phyloP scores from a whole-genome alignment of 768 basidiomycete species.

The Naganishia vishniacii region DNA sequence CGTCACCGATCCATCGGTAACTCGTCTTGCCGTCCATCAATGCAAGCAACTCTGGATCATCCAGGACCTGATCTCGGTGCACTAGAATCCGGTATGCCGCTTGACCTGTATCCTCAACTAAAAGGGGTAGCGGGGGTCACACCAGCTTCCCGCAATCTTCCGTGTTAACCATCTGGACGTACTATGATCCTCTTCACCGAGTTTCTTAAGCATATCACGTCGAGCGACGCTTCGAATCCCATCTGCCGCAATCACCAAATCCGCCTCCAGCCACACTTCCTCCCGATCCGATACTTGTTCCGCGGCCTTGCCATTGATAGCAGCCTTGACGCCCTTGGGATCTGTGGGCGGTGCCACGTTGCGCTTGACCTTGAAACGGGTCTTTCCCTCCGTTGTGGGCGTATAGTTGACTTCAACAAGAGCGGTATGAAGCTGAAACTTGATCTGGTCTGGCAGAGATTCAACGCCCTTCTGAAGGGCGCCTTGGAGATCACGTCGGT shows the following conservation, averaged over 20 bases:
- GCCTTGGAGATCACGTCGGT: slow-evolving; percentile 48
- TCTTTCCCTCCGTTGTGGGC: slow-evolving; percentile 22
- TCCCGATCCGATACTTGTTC: slow-evolving; percentile 23
- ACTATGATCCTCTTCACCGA: slow-evolving; percentile 44
- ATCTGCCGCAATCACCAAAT: slow-evolving; percentile 50
- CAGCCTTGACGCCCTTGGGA: slow-evolving; percentile 12
- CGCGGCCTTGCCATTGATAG: slow-evolving; percentile 20
- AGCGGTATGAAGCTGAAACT: slow-evolving; percentile 40
- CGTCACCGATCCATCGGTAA: slow-evolving; percentile 50
- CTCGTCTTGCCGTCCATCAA: slow-evolving; percentile 45
- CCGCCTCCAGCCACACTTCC: slow-evolving; percentile 42
- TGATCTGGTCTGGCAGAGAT: slow-evolving; percentile 36
- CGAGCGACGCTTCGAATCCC: slow-evolving; percentile 50
- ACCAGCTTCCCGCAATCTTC: background rate
- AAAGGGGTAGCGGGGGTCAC: background rate
- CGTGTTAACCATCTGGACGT: slow-evolving; percentile 12
- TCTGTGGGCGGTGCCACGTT: slow-evolving; percentile 5
- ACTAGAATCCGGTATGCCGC: slow-evolving; percentile 51
- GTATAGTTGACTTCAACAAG: slow-evolving; percentile 44
- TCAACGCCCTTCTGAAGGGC: slow-evolving; percentile 43
- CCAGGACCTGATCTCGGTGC: slow-evolving; percentile 40
- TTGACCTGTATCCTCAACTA: slow-evolving; percentile 50
- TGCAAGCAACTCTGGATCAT: slow-evolving; percentile 48
- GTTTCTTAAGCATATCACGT: slow-evolving; percentile 44
- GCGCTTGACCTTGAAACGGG: slow-evolving; percentile 30